These are phyloP conservation scores for Ophiostoma australiae DNA, from an alignment of 2,329 filamentous ascomycete species.

Conservation along the genomic window DNA sequence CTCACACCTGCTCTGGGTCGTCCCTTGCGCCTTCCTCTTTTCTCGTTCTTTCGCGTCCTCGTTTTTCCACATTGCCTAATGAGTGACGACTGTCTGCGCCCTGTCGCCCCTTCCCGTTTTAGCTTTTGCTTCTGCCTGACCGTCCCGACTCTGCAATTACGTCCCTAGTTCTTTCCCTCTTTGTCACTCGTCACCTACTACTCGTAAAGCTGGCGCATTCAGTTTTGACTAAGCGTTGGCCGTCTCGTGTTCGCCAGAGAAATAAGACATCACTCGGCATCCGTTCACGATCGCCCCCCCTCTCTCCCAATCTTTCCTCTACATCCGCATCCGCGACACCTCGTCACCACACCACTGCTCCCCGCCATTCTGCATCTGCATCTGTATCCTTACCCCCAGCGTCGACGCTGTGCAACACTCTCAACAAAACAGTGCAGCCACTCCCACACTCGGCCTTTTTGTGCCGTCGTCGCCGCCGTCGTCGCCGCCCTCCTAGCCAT, in stretches of 20 bases:
- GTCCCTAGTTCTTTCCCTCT: background rate
- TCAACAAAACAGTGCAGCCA: slow-evolving; percentile 1
- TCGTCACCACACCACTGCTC: background rate
- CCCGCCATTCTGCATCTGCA: background rate
- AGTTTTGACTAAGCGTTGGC: background rate
- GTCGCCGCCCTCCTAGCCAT: background rate
- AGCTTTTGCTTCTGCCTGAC: slow-evolving; percentile 1
- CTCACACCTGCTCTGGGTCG: background rate
- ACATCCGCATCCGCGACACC: slow-evolving; percentile 7
- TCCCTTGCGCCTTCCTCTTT: background rate
- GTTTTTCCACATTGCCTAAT: slow-evolving; percentile 5
- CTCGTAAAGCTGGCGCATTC: background rate
- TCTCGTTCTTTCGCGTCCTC: background rate
- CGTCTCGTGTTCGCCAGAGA: background rate
- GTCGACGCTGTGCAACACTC: slow-evolving; percentile 13
- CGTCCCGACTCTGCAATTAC: background rate
- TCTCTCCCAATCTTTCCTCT: slow-evolving; percentile 4
- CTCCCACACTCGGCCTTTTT: background rate
- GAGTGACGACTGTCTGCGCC: background rate
- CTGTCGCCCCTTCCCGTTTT: background rate
- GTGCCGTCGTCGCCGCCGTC: background rate
- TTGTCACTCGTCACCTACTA: background rate
- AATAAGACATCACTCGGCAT: background rate
- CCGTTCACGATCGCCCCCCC: background rate
- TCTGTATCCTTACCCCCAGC: slow-evolving; percentile 1